A percentile compares a stretch with the other conserved stretches of the same genome.
Conservation (phyloP, 768 basidiomycete species). For the Naganishia antarctica region DNA sequence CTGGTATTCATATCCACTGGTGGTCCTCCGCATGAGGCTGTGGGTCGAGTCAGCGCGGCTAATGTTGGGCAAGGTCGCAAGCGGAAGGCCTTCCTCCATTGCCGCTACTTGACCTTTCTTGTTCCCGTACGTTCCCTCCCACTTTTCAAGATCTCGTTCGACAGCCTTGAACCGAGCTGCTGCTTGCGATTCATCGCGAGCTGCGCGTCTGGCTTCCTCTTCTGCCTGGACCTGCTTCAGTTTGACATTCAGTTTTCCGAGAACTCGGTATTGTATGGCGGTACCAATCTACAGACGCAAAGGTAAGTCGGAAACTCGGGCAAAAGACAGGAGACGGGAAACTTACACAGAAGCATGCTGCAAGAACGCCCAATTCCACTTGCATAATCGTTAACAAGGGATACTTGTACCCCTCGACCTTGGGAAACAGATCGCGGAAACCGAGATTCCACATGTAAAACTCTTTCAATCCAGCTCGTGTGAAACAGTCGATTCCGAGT, state of each 20-base stretch:
- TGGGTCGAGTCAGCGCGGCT: background rate
- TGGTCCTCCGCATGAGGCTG: constrained; percentile 2
- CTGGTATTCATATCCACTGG: constrained; percentile 2
- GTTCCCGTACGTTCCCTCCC: constrained; percentile 79
- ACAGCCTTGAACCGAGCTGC: constrained; percentile 64
- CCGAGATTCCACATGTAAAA: constrained; percentile 96
- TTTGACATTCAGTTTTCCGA: constrained; percentile 66
- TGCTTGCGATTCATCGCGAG: constrained; percentile 69
- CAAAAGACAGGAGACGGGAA: background rate
- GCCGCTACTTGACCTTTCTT: constrained; percentile 16
- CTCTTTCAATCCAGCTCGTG: constrained; percentile 89
- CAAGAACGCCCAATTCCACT: constrained; percentile 85
- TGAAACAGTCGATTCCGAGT: constrained; percentile 88
- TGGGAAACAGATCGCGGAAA: constrained; percentile 72
- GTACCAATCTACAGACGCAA: constrained; percentile 59
- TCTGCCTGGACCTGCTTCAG: constrained; percentile 67
- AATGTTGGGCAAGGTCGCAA: constrained; percentile 10
- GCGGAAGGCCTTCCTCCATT: constrained; percentile 19
- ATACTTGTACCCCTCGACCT: constrained; percentile 64
- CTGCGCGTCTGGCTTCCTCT: constrained; percentile 67
- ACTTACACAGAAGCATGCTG: constrained; percentile 62
- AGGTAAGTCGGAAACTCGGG: background rate
- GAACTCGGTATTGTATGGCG: constrained; percentile 82
- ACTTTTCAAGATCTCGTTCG: constrained; percentile 67
- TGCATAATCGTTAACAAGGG: constrained; percentile 86